Evolutionary conservation across 2,329 filamentous ascomycete genomes (phyloP).

Genomic region (Berkeleyomyces basicola): DNA sequence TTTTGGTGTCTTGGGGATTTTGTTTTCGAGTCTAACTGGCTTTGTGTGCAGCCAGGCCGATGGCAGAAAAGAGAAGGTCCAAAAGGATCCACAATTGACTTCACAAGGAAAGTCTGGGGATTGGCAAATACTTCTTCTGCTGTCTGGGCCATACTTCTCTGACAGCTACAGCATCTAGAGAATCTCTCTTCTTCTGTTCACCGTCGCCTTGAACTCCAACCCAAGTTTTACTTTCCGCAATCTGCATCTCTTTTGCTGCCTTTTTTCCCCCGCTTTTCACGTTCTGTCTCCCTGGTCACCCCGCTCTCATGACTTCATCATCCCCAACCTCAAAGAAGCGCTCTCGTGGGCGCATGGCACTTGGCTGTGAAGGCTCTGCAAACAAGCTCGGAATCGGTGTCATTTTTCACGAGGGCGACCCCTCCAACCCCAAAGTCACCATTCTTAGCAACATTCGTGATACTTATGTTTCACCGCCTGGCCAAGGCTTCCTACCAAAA

Average conservation of each 20-base stretch:
- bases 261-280: background rate
- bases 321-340: conserved; percentile 17
- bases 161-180: too few species aligned
- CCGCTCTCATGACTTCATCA: conserved; percentile 1
- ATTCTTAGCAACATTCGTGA: conserved; percentile 90
- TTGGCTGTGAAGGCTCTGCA: conserved; percentile 72
- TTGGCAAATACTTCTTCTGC: background rate
- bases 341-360: conserved; percentile 29
- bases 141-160: background rate
- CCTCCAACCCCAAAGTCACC: conserved; percentile 32
- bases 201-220: too few species aligned
- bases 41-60: background rate
- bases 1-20: too few species aligned
- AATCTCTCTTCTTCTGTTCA: too few species aligned
- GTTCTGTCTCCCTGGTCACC: background rate
- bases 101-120: background rate
- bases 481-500: conserved; percentile 88
- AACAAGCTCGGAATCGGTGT: conserved; percentile 95
- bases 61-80: conserved; percentile 4
- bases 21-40: background rate
- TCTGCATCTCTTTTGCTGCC: too few species aligned
- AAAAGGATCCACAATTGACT: conserved; percentile 9
- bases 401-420: conserved; percentile 53
- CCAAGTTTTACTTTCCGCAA: too few species aligned
- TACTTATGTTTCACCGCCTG: conserved; percentile 82